Evolutionary conservation across 345 rosid species (phyloP), one percentile per base, ranked within the genome.

Genomic region (Brassica carinata): DNA sequence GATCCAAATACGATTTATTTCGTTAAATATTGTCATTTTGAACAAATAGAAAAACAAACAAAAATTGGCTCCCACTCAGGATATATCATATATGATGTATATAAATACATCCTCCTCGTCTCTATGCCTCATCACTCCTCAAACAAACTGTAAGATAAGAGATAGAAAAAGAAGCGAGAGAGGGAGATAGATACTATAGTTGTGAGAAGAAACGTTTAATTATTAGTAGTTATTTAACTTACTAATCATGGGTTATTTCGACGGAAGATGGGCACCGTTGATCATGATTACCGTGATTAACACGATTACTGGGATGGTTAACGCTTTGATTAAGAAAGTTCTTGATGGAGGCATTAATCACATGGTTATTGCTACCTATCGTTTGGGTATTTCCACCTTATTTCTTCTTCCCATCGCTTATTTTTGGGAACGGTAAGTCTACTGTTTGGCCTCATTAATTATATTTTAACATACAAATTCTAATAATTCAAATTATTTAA

Each of bases 361-460:
- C 67, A 77, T 88, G 83, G 88, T 90, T 29, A 68, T 90, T 14
- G 77, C 89, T 77, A 85, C 93, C 2, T 90, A 90, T 73, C 89
- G 93, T 27, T 86, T 88, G 40, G 73, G 67, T 6, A 84, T 89
- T 72, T 88, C 91, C 18, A 77, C 89, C n/a, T 4, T 83, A 29
- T 85, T 88, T 82, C 82, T 89, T 67, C 83, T 83, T 53, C 93
- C 93, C 0, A 81, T 89, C 36, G 89, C 87, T 48, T 88, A 80
- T 82, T 84, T 87, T 68, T 83, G 83, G 81, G 93, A 89, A 79
- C 85, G 89, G 93, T 89, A 84, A 1, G 57, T 40, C 11, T 40
- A 40, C 48, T 34, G 38, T 34, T 34, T 34, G 38, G 38, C 38
- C 38, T 34, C 38, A 6, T 34, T 34, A 34, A 34, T 34, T 34